Conservation (phyloP, 148 eudicot species). For the Amaranthus palmeri region DNA sequence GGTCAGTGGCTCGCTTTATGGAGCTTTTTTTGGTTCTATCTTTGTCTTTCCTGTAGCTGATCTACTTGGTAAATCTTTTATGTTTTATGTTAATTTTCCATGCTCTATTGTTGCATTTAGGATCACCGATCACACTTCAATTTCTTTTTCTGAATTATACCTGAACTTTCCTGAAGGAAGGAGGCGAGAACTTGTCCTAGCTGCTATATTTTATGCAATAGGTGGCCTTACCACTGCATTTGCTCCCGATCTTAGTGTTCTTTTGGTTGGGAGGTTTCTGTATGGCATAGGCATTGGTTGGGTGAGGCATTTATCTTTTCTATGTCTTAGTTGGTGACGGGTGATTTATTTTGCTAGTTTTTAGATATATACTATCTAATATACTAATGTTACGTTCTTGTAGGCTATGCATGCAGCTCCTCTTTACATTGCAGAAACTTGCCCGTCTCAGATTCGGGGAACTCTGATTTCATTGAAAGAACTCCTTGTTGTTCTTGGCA, state of each 20-base stretch:
- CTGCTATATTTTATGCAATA: constrained; percentile 54
- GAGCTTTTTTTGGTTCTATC: constrained; percentile 93
- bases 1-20: constrained; percentile 96
- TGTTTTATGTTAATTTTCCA: constrained; percentile 4
- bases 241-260: constrained; percentile 71
- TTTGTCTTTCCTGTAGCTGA: constrained; percentile 85
- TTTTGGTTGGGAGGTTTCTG: constrained; percentile 63
- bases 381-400: constrained; percentile 21
- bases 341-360: constrained; percentile 9
- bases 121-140: background rate
- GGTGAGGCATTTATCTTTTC: constrained; percentile 38
- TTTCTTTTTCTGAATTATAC: background rate
- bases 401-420: constrained; percentile 99
- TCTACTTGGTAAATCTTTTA: constrained; percentile 61
- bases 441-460: constrained; percentile 94
- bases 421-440: constrained; percentile 95
- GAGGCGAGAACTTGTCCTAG: constrained; percentile 77
- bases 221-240: constrained; percentile 73
- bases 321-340: background rate
- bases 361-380: background rate
- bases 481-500: constrained; percentile 83
- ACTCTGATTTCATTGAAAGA: constrained; percentile 87
- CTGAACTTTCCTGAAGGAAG: constrained; percentile 51
- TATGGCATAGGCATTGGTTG: constrained; percentile 97
- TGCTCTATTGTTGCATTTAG: constrained; percentile 2